Conservation (phyloP, 73 alveolate genomes). For the Paramecium tetraurelia region DNA sequence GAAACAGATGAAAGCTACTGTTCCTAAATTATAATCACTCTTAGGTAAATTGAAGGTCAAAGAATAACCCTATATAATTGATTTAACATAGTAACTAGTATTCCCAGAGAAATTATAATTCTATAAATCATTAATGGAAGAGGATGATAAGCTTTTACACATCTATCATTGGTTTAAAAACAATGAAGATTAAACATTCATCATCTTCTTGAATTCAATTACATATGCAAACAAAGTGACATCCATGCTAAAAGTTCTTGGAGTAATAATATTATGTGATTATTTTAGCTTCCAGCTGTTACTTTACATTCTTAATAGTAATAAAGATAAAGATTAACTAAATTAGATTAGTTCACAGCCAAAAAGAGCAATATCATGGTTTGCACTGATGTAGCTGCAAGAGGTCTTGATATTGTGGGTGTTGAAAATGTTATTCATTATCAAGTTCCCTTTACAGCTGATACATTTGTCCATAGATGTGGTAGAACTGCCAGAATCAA, state of each 20-base stretch:
- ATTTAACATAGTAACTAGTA: conserved; percentile 70
- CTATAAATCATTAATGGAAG: conserved; percentile 56
- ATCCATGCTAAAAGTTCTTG: conserved; percentile 70
- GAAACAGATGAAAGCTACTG: conserved; percentile 35
- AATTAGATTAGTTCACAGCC: conserved; percentile 82
- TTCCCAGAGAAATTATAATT: conserved; percentile 70
- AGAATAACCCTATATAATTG: conserved; percentile 70
- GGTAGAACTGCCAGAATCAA: conserved; percentile 98
- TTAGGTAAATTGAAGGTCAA: conserved; percentile 54
- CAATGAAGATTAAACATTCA: conserved; percentile 68
- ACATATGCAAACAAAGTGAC: conserved; percentile 87
- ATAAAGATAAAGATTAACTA: conserved; percentile 88
- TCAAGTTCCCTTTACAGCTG: conserved; percentile 91
- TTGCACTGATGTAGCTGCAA: conserved; percentile 98
- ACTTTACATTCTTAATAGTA: conserved; percentile 90
- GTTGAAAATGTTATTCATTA: conserved; percentile 93
- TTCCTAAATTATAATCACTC: conserved; percentile 54
- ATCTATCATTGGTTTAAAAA: conserved; percentile 70
- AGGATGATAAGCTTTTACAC: conserved; percentile 87
- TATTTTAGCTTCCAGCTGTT: conserved; percentile 67
- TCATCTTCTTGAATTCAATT: conserved; percentile 92
- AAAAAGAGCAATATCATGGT: conserved; percentile 76
- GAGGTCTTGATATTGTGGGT: conserved; percentile 96
- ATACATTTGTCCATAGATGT: conserved; percentile 95
- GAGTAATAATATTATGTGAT: conserved; percentile 57